Evolutionary conservation across 192 early-diverging fungal genomes (phyloP), one percentile per base, ranked within the genome.

Genomic region (Chytriomyces sp.): DNA sequence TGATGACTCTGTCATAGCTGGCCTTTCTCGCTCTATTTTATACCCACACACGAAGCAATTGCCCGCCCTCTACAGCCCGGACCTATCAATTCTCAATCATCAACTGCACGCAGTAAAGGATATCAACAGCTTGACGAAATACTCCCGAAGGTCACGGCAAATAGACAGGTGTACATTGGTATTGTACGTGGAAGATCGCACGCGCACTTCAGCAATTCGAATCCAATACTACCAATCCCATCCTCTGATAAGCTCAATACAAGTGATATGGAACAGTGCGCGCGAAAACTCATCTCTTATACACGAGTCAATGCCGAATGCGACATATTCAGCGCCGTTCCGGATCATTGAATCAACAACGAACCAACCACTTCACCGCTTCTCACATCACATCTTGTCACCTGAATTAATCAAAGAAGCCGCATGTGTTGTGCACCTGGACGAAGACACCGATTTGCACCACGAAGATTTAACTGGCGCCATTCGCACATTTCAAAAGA

Each of bases 211-310:
- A 43, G 45, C 23, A 24, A 49, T 59, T 47, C 69, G 80, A 6
- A 48, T 81, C 13, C 47, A 62, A 16, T 49, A 79, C 50, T 81
- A 81, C 53, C 78, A 80, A 18, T 81, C 47, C 5, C 75, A 77
- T 48, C 64, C 47, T n/a, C 57, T 74, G n/a, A 6, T 81, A 7
- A 69, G 68, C 26, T 64, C 76, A 10, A 81, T 81, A 45, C 64
- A 77, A 16, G 69, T 81, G 1, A 67, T 80, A 26, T 81, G 80
- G 80, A 81, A 81, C 65, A 81, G 50, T 61, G 69, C 50, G 18
- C 13, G 23, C 8, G 44, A 61, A 18, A 79, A 64, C 20, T 23
- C 78, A 44, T 75, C 80, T 10, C 4, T 46, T 11, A 45, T 73
- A 18, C 11, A 53, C 5, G 48, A 46, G 3, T n/a, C 45, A 7